Percentiles rank a stretch among this genome's conserved stretches.
These are phyloP conservation scores for Carnegiea gigantea DNA, from an alignment of 179 eudicot genomes.

Conservation along the genomic window DNA sequence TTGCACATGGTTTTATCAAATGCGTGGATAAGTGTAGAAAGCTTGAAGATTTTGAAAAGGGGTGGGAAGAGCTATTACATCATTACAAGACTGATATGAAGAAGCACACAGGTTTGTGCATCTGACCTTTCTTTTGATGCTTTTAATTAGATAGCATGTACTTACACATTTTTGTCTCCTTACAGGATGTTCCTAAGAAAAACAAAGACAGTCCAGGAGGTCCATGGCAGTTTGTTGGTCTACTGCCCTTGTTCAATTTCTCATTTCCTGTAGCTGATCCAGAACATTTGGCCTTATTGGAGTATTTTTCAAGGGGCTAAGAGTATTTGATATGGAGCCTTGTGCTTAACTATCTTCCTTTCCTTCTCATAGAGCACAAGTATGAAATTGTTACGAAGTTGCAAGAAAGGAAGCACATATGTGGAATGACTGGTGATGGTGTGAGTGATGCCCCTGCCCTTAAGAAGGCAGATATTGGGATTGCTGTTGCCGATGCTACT, in stretches of 20 bases:
- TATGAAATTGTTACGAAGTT: no score
- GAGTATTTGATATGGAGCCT: no score
- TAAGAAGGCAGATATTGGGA: conserved; percentile 36
- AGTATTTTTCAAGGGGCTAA: no score
- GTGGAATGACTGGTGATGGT: no score
- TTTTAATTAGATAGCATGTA: not conserved
- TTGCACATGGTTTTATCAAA: no score
- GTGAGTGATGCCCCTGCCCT: no score
- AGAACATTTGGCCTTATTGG: not conserved
- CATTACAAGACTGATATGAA: no score
- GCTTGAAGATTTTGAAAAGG: no score
- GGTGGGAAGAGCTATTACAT: no score
- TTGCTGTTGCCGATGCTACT: conserved; percentile 94
- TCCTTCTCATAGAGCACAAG: not conserved
- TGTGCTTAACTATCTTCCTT: no score
- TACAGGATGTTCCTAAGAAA: conserved; percentile 50
- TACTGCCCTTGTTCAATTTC: conserved; percentile 50
- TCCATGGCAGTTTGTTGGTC: conserved; percentile 71
- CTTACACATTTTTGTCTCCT: not conserved
- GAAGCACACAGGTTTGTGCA: conserved; percentile 43
- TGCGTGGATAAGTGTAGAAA: no score
- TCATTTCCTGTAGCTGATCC: not conserved
- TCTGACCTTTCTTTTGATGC: not conserved
- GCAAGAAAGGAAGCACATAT: no score
- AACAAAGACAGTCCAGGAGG: conserved; percentile 37